Conservation (phyloP, 2,329 filamentous ascomycete genomes). For the Diaporthe sp. region DNA sequence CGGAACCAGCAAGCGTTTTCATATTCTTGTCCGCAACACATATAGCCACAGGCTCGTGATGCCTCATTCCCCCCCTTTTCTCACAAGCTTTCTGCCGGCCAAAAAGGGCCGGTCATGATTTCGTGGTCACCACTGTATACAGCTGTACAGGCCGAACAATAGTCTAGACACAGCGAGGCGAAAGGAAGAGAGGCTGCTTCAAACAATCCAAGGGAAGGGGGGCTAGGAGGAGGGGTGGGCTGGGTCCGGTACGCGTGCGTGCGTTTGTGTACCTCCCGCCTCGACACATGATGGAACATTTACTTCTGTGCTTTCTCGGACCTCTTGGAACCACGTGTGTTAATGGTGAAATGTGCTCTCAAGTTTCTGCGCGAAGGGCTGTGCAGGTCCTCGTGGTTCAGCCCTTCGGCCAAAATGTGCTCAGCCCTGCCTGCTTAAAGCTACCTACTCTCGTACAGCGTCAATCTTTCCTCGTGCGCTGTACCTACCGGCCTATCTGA, state of each 20-base stretch:
- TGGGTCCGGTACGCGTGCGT: background rate
- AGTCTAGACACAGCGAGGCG: conserved; percentile 38
- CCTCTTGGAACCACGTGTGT: background rate
- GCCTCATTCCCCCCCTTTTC: conserved; percentile 9
- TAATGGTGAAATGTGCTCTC: conserved; percentile 14
- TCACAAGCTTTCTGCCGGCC: conserved; percentile 18
- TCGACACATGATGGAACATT: conserved; percentile 38
- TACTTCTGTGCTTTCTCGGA: conserved; percentile 23
- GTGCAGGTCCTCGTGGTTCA: background rate
- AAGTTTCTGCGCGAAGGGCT: background rate
- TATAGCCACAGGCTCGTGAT: conserved; percentile 15
- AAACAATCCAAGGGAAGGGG: conserved; percentile 17
- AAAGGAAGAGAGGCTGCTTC: conserved; percentile 7
- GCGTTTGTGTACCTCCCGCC: conserved; percentile 4
- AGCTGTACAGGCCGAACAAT: conserved; percentile 29
- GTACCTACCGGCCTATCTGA: background rate
- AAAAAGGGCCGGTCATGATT: conserved; percentile 3
- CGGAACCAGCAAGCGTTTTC: conserved; percentile 25
- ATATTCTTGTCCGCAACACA: conserved; percentile 32
- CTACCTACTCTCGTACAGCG: too few relatives aligned
- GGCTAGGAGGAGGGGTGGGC: background rate
- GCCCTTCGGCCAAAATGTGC: background rate
- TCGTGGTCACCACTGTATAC: conserved; percentile 29
- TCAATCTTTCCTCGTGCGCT: too few relatives aligned
- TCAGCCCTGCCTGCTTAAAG: background rate